Percentiles rank a stretch among this genome's conserved stretches.
These are phyloP conservation scores for Leishmania aethiopica DNA, from an alignment of 208 protist species.

Conservation along the genomic window DNA sequence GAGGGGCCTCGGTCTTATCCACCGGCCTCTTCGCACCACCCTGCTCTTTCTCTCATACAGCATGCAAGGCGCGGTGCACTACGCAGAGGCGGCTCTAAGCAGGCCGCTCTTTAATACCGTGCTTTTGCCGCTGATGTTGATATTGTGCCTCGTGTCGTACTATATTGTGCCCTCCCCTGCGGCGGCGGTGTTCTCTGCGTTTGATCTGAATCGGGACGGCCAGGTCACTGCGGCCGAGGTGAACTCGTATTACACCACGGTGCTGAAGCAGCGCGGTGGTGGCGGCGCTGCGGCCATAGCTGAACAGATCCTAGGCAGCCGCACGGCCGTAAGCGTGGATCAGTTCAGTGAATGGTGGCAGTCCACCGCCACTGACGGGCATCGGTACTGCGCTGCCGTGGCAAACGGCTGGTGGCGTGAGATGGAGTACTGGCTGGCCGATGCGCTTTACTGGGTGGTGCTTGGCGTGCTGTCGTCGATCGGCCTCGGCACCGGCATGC, in stretches of 20 bases:
- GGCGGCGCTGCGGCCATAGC: background rate
- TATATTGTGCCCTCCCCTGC: constrained; percentile 48
- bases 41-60: constrained; percentile 36
- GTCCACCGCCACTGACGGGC: constrained; percentile 36
- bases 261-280: constrained; percentile 32
- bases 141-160: constrained; percentile 40
- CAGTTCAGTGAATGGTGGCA: constrained; percentile 67
- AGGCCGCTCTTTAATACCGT: constrained; percentile 37
- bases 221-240: constrained; percentile 50
- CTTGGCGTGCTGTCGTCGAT: constrained; percentile 92
- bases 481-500: constrained; percentile 94
- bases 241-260: constrained; percentile 52
- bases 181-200: constrained; percentile 37
- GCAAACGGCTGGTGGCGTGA: constrained; percentile 71
- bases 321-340: constrained; percentile 22
- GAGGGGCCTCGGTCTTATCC: constrained; percentile 43
- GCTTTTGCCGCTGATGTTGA: constrained; percentile 45
- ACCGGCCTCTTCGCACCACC: constrained; percentile 41
- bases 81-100: constrained; percentile 20
- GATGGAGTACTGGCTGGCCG: constrained; percentile 75
- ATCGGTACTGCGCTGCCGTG: constrained; percentile 50
- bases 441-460: constrained; percentile 89
- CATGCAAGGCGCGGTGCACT: constrained; percentile 22
- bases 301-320: constrained; percentile 34
- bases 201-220: constrained; percentile 64